Evolutionary conservation across 2,329 filamentous ascomycete species (phyloP), one percentile per base, ranked within the genome.

Genomic region (Claviceps arundinis): DNA sequence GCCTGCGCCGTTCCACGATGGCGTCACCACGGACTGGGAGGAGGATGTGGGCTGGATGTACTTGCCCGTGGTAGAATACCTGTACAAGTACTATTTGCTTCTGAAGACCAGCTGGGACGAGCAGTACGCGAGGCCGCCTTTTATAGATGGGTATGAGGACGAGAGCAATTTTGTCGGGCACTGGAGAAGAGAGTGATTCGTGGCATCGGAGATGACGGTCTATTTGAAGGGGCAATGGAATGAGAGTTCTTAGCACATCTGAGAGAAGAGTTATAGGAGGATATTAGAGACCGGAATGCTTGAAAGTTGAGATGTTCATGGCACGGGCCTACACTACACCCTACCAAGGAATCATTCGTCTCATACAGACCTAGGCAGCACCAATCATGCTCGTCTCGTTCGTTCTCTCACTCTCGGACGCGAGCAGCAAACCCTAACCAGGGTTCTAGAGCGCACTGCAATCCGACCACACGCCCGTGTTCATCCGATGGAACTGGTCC

Each of bases 21-120:
- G 37, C 9, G 37, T n/a, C 37, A 42, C 47, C 16, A 24, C 26
- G 16, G 8, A 50, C 38, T 9, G 19, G 9, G 38, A 50, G 24
- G 48, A 50, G 42, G 48, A 50, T 17, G 38, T 43, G 38, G 48
- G 48, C 38, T 50, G 48, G 48, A 50, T 50, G 48, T 50, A 50
- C 38, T 30, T 50, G 48, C 38, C 48, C 9, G 38, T 50, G 38
- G 4, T 34, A 5, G 24, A 43, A 6, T 50, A 43, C 38, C 17
- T 43, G 11, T 43, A 22, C 17, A 43, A 50, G 38, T 50, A 43
- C 19, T 37, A 42, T 8, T 42, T 41, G 22, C 47, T 49, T 17
- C 19, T 22, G 26, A 42, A 30, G 30, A 13, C 19, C 42, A 38
- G 42, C 47, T 49, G 47, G 47, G 37, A 42, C 22, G 16, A 24